Conservation (phyloP, 257 asterid genomes). For the Solanum megistacrolobum region DNA sequence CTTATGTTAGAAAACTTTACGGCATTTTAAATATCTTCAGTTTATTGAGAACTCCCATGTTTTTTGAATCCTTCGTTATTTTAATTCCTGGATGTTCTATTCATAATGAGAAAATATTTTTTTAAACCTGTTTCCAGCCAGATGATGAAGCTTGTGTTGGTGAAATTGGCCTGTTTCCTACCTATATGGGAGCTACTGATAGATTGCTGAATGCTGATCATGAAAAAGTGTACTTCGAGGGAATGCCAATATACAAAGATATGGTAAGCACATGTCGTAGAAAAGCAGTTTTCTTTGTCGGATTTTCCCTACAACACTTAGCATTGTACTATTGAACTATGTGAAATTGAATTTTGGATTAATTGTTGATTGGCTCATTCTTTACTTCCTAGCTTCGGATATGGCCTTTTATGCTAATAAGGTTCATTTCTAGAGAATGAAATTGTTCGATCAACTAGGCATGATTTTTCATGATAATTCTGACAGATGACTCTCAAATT, state of each 20-base stretch:
- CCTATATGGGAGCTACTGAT: conserved; percentile 72
- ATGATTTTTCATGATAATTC: too few species aligned
- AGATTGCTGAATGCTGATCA: conserved; percentile 81
- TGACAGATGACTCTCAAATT: not conserved
- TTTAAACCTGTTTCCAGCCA: conserved; percentile 32
- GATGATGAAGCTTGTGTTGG: conserved; percentile 75
- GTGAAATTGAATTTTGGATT: not conserved
- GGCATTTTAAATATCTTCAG: not conserved
- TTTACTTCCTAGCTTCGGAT: too few species aligned
- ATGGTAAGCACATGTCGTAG: conserved; percentile 27
- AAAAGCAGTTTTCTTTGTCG: not conserved
- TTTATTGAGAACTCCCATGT: not conserved
- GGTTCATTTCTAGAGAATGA: not conserved
- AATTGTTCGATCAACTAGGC: not conserved
- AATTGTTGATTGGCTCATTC: too few species aligned
- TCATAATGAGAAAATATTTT: not conserved
- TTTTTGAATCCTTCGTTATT: not conserved
- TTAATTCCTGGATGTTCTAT: not conserved
- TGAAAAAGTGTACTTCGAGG: conserved; percentile 77
- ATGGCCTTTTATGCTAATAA: too few species aligned
- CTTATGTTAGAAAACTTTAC: conserved; percentile 45
- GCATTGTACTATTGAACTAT: not conserved
- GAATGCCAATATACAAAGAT: conserved; percentile 79
- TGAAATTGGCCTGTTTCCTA: conserved; percentile 76
- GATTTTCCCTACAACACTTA: not conserved